Evolutionary conservation across 257 asterid species (phyloP).

Genomic region (Sherardia arvensis): DNA sequence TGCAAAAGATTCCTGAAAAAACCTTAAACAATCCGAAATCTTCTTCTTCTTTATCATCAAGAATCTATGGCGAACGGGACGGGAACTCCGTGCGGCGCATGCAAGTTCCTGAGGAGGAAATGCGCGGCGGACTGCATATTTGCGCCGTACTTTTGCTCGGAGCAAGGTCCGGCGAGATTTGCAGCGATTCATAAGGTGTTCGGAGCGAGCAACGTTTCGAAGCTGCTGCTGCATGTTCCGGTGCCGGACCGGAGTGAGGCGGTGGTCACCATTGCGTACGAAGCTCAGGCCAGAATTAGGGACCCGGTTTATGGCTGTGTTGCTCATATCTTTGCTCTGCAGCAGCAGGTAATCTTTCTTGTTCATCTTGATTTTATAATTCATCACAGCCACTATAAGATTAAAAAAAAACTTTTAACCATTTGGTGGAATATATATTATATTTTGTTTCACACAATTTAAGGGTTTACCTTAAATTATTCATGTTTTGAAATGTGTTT

Average conservation of each 20-base stretch:
- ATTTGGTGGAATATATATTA: too few relatives aligned
- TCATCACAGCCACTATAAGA: too few relatives aligned
- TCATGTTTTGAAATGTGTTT: too few relatives aligned
- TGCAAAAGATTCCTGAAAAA: constrained; percentile 20
- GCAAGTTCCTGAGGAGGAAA: constrained; percentile 82
- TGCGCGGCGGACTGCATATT: constrained; percentile 72
- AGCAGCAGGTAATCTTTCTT: constrained; percentile 52
- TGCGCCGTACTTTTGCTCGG: constrained; percentile 80
- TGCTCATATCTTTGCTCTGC: constrained; percentile 64
- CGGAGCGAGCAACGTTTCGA: constrained; percentile 89
- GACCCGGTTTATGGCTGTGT: constrained; percentile 94
- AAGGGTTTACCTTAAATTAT: too few relatives aligned
- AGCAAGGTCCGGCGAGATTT: constrained; percentile 78
- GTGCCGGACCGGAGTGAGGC: constrained; percentile 65
- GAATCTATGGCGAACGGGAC: constrained; percentile 29
- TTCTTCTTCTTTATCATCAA: not conserved
- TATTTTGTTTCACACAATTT: too few relatives aligned
- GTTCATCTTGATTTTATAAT: not conserved
- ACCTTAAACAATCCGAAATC: too few relatives aligned
- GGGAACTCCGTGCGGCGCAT: constrained; percentile 96
- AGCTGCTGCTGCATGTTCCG: constrained; percentile 59
- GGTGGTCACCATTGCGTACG: constrained; percentile 76
- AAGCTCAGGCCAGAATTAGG: constrained; percentile 77
- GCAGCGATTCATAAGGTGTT: constrained; percentile 93
- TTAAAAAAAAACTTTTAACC: too few relatives aligned